These are phyloP conservation scores for Echeveria elegans DNA, from an alignment of 164 flowering plant species.

Conservation along the genomic window DNA sequence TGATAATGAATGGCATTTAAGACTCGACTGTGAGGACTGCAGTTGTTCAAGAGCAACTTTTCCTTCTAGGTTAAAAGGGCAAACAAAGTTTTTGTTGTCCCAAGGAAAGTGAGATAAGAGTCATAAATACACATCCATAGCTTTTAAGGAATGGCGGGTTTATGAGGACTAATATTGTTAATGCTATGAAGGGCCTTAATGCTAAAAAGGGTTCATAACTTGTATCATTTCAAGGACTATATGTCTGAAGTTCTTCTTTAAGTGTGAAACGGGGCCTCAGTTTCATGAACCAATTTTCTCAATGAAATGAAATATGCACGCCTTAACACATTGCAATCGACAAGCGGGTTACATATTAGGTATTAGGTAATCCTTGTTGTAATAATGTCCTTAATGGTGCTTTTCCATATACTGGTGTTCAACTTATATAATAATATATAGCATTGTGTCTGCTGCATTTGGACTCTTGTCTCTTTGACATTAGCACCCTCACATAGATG, in stretches of 20 bases:
- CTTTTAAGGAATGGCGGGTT: not conserved
- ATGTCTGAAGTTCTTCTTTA: not conserved
- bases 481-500: not conserved
- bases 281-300: not conserved
- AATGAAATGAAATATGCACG: not conserved
- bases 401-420: not conserved
- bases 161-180: not conserved
- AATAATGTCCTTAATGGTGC: not conserved
- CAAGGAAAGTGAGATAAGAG: not conserved
- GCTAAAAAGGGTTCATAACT: not conserved
- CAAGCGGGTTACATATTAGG: not conserved
- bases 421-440: not conserved
- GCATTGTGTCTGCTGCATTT: not conserved
- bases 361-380: not conserved
- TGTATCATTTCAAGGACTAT: not conserved
- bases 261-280: not conserved
- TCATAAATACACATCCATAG: not conserved
- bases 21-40: not conserved
- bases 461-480: not conserved
- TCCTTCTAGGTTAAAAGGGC: conserved; percentile 5
- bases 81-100: not conserved
- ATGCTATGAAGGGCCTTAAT: not conserved
- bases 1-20: conserved; percentile 3
- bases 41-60: not conserved
- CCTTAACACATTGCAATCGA: not conserved